A percentile compares a stretch with the other conserved stretches of the same genome.
These are phyloP conservation scores for Trichosporon faecale DNA, from an alignment of 1,284 basidiomycete genomes.

Conservation along the genomic window DNA sequence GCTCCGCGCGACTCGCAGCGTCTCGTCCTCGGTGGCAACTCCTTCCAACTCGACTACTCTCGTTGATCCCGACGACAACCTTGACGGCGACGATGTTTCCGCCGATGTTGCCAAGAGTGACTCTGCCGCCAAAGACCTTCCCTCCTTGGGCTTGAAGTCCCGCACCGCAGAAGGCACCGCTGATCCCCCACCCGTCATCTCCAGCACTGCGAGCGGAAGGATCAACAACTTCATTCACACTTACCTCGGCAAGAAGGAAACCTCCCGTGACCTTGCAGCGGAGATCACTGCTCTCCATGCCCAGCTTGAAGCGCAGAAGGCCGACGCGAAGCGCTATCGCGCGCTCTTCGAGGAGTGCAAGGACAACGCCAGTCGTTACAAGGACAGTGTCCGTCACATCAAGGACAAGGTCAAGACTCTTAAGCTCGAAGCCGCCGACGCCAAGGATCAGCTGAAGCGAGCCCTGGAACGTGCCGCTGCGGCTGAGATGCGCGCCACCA, in stretches of 20 bases:
- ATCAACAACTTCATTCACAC: no score
- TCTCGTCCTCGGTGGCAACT: neutral
- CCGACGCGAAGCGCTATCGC: neutral
- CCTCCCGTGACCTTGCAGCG: no score
- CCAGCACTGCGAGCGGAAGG: no score
- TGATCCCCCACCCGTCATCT: no score
- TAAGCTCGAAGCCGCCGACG: neutral
- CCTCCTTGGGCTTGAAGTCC: no score
- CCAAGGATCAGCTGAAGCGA: neutral
- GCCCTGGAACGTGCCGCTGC: neutral
- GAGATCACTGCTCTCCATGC: neutral
- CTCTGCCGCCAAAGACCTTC: no score
- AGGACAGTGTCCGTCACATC: neutral
- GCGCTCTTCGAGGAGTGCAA: neutral
- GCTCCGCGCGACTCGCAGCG: neutral
- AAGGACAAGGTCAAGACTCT: neutral
- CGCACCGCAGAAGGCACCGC: no score
- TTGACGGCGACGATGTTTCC: neutral
- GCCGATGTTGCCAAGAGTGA: neutral
- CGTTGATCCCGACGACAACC: neutral
- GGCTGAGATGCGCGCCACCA: neutral
- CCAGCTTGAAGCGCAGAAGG: neutral
- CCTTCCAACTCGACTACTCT: neutral
- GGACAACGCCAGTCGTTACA: neutral
- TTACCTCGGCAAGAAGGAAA: no score